Base-by-base conservation (phyloP, 345 rosid species). In the Eucalyptus camaldulensis region DNA sequence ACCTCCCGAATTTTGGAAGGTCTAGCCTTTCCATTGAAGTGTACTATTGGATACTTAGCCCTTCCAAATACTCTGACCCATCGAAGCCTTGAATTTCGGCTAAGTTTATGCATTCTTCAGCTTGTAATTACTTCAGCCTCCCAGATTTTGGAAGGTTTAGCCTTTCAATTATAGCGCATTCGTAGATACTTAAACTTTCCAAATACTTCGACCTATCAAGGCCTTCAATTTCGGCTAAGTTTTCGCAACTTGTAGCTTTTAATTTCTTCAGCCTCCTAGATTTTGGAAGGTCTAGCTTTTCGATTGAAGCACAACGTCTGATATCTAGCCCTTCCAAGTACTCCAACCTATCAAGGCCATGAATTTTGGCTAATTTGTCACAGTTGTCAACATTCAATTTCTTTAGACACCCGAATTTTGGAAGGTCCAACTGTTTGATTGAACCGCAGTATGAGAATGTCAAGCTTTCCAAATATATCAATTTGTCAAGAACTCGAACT, bases 171-270 rank as follows among this genome's bases (percentile, higher is more conserved):
- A 6, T 15, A 67, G 11, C 4, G 80, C 21, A 67, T 14, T 1
- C 0, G 0, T 0, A 0, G 22, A 67, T 67, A 7, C 0, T 1
- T 9, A 67, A 1, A 0, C 2, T 15, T 67, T 67, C 40, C 80
- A 67, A 67, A 8, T 15, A 15, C 40, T 67, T 6, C 80, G 1
- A 67, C 40, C 80, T n/a, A 67, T 67, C 22, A 5, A 67, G 10
- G 5, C 40, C 80, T n/a, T n/a, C 6, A 8, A 31, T 14, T 31
- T 67, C 2, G 1, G 5, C 40, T 67, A n/a, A 14, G 21, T 15
- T n/a, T 14, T 14, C 1, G 3, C 37, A 29, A 4, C 0, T 0
- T 7, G 0, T 3, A 13, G 16, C 37, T 2, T 7, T 0, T 31
- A 67, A 67, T 14, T 14, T 5, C 76, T 15, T 67, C 19, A 67